These are phyloP conservation scores for Strobilomyces echinocephalus DNA, from an alignment of 768 basidiomycete species.

Conservation along the genomic window DNA sequence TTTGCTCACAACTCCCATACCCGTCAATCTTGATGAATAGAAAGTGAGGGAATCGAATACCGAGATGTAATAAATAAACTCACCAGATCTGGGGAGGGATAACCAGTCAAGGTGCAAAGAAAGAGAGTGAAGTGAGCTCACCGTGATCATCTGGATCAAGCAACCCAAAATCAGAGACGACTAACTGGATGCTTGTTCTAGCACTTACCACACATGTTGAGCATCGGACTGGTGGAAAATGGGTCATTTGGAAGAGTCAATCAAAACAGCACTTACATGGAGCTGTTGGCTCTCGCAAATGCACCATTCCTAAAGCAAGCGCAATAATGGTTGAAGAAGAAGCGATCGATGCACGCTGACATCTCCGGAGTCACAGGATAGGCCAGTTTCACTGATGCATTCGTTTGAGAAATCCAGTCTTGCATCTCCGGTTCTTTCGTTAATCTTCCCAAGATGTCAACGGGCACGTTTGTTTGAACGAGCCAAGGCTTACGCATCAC, in stretches of 20 bases:
- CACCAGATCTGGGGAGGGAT: conserved; percentile 42
- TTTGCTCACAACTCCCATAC: conserved; percentile 70
- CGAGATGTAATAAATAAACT: conserved; percentile 11
- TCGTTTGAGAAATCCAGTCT: conserved; percentile 69
- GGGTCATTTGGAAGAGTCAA: neutral
- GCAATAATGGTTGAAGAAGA: conserved; percentile 91
- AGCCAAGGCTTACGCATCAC: conserved; percentile 53
- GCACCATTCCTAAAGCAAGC: conserved; percentile 80
- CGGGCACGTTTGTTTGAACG: neutral
- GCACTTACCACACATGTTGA: conserved; percentile 75
- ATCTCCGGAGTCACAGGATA: conserved; percentile 70
- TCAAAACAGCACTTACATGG: conserved; percentile 56
- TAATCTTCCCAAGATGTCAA: conserved; percentile 40
- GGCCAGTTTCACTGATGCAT: conserved; percentile 52
- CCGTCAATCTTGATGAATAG: conserved; percentile 60
- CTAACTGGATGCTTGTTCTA: neutral
- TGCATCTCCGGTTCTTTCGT: conserved; percentile 86
- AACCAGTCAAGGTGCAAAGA: conserved; percentile 4
- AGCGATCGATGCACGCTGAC: conserved; percentile 71
- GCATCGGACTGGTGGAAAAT: conserved; percentile 62
- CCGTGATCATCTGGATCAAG: conserved; percentile 67
- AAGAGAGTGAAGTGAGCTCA: conserved; percentile 29
- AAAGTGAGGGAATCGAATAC: neutral
- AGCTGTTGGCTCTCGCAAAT: conserved; percentile 85
- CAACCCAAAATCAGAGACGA: neutral